Percentiles rank a stretch among this genome's conserved stretches.
phyloP scores from a whole-genome alignment of 1,139 yeast genomes.

The Pneumocystis sp. region DNA sequence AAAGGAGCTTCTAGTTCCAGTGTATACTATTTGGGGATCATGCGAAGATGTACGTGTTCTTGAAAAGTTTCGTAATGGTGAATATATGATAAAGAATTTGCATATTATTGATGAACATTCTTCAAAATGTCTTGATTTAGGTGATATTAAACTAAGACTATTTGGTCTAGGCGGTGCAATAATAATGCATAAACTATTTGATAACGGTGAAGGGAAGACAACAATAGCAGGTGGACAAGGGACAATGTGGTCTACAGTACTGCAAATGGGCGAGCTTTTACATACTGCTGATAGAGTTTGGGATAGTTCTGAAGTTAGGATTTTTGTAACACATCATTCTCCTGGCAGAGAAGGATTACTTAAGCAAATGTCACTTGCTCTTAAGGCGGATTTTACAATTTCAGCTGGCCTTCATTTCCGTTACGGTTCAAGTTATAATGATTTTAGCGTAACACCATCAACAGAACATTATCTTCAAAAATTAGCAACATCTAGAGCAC shows the following conservation, averaged over 20 bases:
- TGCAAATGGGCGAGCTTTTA: constrained; percentile 53
- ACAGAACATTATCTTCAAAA: constrained; percentile 49
- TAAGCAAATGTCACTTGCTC: constrained; percentile 50
- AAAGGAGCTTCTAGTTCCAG: constrained; percentile 40
- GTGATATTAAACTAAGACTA: constrained; percentile 36
- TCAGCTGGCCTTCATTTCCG: constrained; percentile 61
- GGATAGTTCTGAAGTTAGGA: constrained; percentile 36
- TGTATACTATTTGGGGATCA: constrained; percentile 62
- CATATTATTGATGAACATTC: constrained; percentile 44
- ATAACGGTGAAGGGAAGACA: constrained; percentile 39
- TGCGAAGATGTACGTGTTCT: constrained; percentile 58
- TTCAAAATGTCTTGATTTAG: constrained; percentile 22
- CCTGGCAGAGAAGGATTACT: constrained; percentile 51
- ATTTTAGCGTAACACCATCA: constrained; percentile 46
- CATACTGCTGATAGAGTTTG: constrained; percentile 32
- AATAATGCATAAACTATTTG: constrained; percentile 52
- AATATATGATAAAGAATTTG: constrained; percentile 41
- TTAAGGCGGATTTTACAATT: constrained; percentile 58
- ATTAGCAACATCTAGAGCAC: constrained; percentile 46
- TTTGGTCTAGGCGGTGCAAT: constrained; percentile 63
- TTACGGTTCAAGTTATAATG: constrained; percentile 59
- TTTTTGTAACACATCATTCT: constrained; percentile 55
- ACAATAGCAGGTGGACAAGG: constrained; percentile 55
- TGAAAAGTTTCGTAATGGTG: constrained; percentile 43
- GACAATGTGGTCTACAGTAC: constrained; percentile 56